Base-by-base conservation (phyloP, 2,329 filamentous ascomycete species). In the Alternaria burnsii region DNA sequence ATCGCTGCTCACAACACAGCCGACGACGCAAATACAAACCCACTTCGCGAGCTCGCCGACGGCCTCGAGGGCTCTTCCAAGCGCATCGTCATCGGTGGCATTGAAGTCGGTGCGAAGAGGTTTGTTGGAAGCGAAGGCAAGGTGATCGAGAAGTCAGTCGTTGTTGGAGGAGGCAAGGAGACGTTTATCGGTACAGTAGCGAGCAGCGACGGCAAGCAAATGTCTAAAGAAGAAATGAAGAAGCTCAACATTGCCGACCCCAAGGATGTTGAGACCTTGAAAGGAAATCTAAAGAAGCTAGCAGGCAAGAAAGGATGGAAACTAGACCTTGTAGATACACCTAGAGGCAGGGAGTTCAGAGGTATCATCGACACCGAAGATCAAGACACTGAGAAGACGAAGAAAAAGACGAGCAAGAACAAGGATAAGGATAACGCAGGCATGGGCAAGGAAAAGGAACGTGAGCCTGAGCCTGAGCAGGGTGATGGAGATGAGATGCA, bases 291-390 rank as follows among this genome's bases (percentile, higher is more conserved):
- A 59, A 84, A 91, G 73, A 85, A 88, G 69, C 74, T 91, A 41
- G 91, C 92, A 0, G 86, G 88, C 3, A 88, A 89, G 8, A 86
- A 88, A 66, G 88, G 88, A 16, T 97, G 93, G 93, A 91, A 89
- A 70, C 81, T 97, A 60, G 91, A 95, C 77, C 83, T 95, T 14
- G 87, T 95, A 1, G 90, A 95, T 71, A 83, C 87, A 11, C 86
- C 89, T 1, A 84, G 86, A 5, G 84, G 84, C 22, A 81, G 87
- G 62, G 89, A 93, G 73, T 86, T 94, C 41, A 82, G 90, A 44
- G 91, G 90, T 0, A 87, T 91, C 42, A 85, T 94, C 16, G 88
- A 90, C 28, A 80, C 81, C 2, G 85, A 86, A 12, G 84, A 84
- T 3, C 84, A 86, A 1, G 83, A 86, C 0, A 82, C 84, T 10